These are phyloP conservation scores for Jaltomata sinuosa DNA, from an alignment of 257 asterid genomes.

Conservation along the genomic window DNA sequence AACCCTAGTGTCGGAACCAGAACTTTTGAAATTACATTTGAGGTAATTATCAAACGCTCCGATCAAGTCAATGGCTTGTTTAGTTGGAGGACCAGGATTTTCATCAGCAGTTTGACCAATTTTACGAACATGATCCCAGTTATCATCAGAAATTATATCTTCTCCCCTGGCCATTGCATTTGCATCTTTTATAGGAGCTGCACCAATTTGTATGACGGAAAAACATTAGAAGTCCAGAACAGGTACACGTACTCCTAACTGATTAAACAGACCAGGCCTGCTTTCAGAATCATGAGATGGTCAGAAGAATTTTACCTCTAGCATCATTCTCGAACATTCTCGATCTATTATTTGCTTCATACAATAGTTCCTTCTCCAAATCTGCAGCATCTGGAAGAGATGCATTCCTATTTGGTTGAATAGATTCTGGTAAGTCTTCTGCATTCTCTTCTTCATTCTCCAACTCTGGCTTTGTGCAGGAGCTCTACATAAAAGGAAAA, in stretches of 20 bases:
- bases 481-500: conserved; percentile 44
- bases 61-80: conserved; percentile 76
- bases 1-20: conserved; percentile 22
- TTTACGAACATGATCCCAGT: conserved; percentile 11
- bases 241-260: background rate
- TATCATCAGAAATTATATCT: conserved; percentile 16
- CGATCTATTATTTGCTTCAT: conserved; percentile 11
- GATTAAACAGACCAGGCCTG: background rate
- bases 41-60: conserved; percentile 64
- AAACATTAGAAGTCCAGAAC: background rate
- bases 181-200: conserved; percentile 6
- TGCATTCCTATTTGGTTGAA: conserved; percentile 22
- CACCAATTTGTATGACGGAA: conserved; percentile 1
- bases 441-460: conserved; percentile 37
- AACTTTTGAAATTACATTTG: conserved; percentile 21
- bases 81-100: conserved; percentile 17
- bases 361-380: conserved; percentile 19
- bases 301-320: conserved; percentile 21
- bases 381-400: conserved; percentile 17
- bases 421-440: conserved; percentile 17
- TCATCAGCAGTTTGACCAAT: conserved; percentile 17
- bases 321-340: conserved; percentile 17
- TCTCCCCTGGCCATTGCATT: conserved; percentile 17
- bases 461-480: conserved; percentile 68
- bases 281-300: background rate